Evolutionary conservation across 805 yeast species (phyloP), one percentile per base, ranked within the genome.

Genomic region (Teunomyces atbi): DNA sequence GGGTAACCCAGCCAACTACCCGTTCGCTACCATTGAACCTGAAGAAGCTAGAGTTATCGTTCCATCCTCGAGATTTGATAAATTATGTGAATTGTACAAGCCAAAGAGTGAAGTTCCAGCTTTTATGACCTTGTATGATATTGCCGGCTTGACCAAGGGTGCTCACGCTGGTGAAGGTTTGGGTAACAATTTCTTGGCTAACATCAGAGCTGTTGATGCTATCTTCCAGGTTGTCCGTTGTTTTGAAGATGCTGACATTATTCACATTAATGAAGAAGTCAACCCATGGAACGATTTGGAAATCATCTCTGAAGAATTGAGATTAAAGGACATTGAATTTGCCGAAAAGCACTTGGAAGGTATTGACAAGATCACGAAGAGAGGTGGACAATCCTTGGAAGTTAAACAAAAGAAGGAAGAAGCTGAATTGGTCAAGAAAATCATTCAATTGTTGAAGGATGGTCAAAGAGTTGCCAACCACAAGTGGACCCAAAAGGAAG

Each of bases 91-190:
- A 43, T 71, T 86, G 60, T 94, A 89, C 78, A 78, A 80, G 49
- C 92, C 97, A 50, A 86, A 89, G 60, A 79, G 86, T 58, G 82
- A 82, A 64, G 90, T 92, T 49, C 97, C 97, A 49, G 97, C 98
- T 13, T 84, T 78, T 64, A 82, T 92, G 69, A 92, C 97, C 48
- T 83, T 94, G 48, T 90, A 88, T 63, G 99, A 94, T 74, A 94
- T 94, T 71, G 99, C 99, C 49, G 99, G 99, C 69, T 78, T 94
- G 66, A 92, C 98, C 55, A 89, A 89, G 73, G 97, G 97, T 73
- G 97, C 98, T 32, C 83, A 89, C 50, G 85, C 87, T 45, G 98
- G 98, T 69, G 97, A 90, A 73, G 99, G 99, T 66, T 82, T 94
- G 56, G 99, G 99, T 64, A 94, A 94, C 69, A 96, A 96, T 53